Percentiles rank a stretch among this genome's conserved stretches.
Conservation (phyloP, 257 asterid genomes). For the Jacaranda copaia region DNA sequence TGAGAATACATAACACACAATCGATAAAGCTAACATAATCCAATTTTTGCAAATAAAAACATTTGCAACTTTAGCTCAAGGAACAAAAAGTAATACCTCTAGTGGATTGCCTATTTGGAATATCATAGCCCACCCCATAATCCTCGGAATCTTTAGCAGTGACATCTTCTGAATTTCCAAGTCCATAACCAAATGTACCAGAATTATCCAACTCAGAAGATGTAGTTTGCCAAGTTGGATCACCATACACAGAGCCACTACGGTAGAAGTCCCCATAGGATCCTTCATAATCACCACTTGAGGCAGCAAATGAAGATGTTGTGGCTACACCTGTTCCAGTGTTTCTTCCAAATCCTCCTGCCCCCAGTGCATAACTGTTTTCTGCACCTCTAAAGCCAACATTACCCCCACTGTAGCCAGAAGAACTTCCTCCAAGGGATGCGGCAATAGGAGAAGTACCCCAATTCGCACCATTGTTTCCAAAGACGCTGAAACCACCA, state of each 20-base stretch:
- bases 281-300: conserved; percentile 49
- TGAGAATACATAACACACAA: neutral
- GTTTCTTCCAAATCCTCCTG: conserved; percentile 72
- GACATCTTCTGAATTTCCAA: conserved; percentile 49
- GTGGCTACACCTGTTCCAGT: conserved; percentile 53
- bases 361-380: conserved; percentile 57
- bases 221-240: conserved; percentile 54
- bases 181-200: conserved; percentile 53
- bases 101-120: conserved; percentile 69
- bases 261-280: conserved; percentile 50
- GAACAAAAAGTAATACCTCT: conserved; percentile 62
- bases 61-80: conserved; percentile 20
- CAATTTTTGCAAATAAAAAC: too few relatives aligned
- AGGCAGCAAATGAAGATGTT: conserved; percentile 56
- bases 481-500: conserved; percentile 72
- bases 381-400: conserved; percentile 67
- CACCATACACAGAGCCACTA: conserved; percentile 53
- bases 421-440: conserved; percentile 58
- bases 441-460: conserved; percentile 62
- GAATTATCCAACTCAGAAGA: conserved; percentile 50
- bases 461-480: conserved; percentile 71
- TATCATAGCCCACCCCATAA: conserved; percentile 55
- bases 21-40: neutral
- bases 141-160: conserved; percentile 53
- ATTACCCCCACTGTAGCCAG: conserved; percentile 61